Evolutionary conservation across 768 basidiomycete species (phyloP).

Genomic region (Hydnomerulius pinastri): DNA sequence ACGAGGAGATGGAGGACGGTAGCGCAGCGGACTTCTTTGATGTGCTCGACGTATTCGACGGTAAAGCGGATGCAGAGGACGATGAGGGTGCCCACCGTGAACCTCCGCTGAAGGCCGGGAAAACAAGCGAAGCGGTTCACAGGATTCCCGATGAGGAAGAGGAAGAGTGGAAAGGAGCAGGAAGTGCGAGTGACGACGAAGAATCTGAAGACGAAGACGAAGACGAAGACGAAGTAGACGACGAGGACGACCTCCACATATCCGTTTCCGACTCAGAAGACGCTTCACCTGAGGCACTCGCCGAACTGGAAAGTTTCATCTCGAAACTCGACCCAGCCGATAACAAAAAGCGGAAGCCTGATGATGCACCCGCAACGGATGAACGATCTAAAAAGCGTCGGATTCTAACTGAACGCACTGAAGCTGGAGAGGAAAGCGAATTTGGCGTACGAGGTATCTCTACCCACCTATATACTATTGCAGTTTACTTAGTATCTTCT

Average conservation of each 20-base stretch:
- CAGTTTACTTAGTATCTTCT: background rate
- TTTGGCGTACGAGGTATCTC: slow-evolving; percentile 64
- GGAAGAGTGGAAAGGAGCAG: slow-evolving; percentile 24
- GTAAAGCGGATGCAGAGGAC: slow-evolving; percentile 45
- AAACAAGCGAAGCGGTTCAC: slow-evolving; percentile 34
- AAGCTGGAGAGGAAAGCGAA: slow-evolving; percentile 80
- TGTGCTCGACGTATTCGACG: slow-evolving; percentile 66
- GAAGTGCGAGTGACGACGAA: slow-evolving; percentile 26
- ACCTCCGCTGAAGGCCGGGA: slow-evolving; percentile 11
- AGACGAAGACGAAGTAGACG: slow-evolving; percentile 35
- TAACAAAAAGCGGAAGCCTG: slow-evolving; percentile 58
- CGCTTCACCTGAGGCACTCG: slow-evolving; percentile 57
- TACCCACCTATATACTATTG: slow-evolving; percentile 1
- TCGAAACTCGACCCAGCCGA: slow-evolving; percentile 57
- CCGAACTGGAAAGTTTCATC: slow-evolving; percentile 72
- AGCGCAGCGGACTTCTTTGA: slow-evolving; percentile 62
- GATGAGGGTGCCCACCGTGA: background rate
- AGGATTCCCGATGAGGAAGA: slow-evolving; percentile 44
- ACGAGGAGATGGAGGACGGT: slow-evolving; percentile 47
- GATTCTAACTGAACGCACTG: slow-evolving; percentile 68
- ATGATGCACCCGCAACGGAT: slow-evolving; percentile 13
- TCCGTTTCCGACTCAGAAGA: slow-evolving; percentile 50
- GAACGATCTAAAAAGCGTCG: slow-evolving; percentile 51
- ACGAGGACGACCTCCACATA: slow-evolving; percentile 48
- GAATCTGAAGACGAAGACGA: slow-evolving; percentile 42